Evolutionary conservation across 2,329 filamentous ascomycete species (phyloP).

Genomic region (Botrytis fabae): DNA sequence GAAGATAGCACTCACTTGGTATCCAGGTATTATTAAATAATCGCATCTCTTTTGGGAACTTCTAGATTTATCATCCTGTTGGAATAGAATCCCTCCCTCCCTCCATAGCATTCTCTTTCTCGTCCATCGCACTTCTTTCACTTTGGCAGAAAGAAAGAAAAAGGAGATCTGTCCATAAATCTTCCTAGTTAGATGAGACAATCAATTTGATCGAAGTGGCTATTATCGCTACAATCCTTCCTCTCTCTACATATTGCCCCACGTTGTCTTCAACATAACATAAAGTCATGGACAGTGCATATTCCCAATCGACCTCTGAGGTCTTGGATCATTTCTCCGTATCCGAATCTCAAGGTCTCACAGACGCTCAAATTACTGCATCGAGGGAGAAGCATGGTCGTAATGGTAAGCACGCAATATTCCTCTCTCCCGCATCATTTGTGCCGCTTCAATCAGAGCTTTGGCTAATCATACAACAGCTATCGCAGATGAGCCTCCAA

Average conservation of each 20-base stretch:
- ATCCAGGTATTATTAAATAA: background rate
- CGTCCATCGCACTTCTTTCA: background rate
- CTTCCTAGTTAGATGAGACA: slow-evolving; percentile 22
- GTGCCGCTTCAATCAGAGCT: slow-evolving; percentile 22
- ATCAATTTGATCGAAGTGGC: slow-evolving; percentile 23
- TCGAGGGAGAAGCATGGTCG: slow-evolving; percentile 61
- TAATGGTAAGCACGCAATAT: slow-evolving; percentile 55
- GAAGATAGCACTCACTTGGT: background rate
- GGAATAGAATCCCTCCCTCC: background rate
- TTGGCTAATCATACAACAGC: slow-evolving; percentile 48
- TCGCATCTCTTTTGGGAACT: background rate
- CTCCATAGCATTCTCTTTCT: background rate
- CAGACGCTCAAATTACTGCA: slow-evolving; percentile 57
- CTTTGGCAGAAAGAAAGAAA: background rate
- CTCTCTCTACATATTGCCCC: slow-evolving; percentile 13
- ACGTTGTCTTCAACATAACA: slow-evolving; percentile 15
- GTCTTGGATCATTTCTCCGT: slow-evolving; percentile 61
- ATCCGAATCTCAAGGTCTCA: slow-evolving; percentile 55
- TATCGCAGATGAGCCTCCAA: slow-evolving; percentile 86
- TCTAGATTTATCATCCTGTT: background rate
- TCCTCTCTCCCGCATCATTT: slow-evolving; percentile 10
- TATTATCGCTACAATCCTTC: slow-evolving; percentile 24
- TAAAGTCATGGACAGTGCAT: slow-evolving; percentile 61
- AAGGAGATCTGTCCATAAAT: slow-evolving; percentile 20
- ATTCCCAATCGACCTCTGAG: slow-evolving; percentile 56